Conservation (phyloP, 2,329 filamentous ascomycete species). For the Zasmidium angulare region DNA sequence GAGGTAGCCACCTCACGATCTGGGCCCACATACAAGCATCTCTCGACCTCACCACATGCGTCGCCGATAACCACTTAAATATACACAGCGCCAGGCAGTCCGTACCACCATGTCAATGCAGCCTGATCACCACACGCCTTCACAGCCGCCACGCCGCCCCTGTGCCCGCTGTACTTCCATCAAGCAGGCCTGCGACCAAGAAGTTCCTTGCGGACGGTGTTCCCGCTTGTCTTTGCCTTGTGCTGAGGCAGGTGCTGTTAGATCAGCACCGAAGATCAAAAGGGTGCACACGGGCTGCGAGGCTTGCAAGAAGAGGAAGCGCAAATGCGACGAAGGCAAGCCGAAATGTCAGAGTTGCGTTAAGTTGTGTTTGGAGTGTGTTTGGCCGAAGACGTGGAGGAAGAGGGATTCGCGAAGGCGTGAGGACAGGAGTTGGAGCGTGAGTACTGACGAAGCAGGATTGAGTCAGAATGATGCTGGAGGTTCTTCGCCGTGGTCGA, state of each 20-base stretch:
- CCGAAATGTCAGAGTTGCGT: not conserved
- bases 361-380: not conserved
- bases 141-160: too few relatives aligned
- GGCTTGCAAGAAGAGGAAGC: not conserved
- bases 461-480: not conserved
- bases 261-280: not conserved
- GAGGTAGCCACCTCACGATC: too few relatives aligned
- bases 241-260: not conserved
- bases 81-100: too few relatives aligned
- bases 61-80: too few relatives aligned
- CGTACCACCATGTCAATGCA: too few relatives aligned
- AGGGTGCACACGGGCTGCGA: not conserved
- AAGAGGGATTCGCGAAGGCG: not conserved
- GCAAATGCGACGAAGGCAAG: not conserved
- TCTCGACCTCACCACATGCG: too few relatives aligned
- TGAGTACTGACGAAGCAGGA: not conserved
- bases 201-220: not conserved
- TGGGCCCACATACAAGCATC: too few relatives aligned
- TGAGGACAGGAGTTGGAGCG: not conserved
- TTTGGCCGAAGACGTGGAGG: not conserved
- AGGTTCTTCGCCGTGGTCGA: too few relatives aligned
- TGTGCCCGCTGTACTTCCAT: not conserved
- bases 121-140: too few relatives aligned
- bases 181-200: not conserved
- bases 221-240: not conserved